Evolutionary conservation across 176 grass and related monocot species (phyloP).

Genomic region (Avena eriantha): DNA sequence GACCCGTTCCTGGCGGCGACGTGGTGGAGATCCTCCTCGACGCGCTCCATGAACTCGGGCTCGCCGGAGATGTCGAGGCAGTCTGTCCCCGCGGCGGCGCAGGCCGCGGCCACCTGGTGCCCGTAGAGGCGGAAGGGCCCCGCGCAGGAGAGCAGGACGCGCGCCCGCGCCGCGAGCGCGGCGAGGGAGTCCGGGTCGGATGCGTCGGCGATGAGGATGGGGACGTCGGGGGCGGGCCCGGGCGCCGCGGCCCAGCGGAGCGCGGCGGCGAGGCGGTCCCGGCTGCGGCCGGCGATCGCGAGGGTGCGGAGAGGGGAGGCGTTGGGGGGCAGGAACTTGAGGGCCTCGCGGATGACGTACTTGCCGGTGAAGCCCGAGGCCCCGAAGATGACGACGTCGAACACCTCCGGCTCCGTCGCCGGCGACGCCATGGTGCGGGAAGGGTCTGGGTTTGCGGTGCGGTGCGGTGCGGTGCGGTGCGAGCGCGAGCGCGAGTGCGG

Average conservation of each 20-base stretch:
- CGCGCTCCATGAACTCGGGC: slow-evolving; percentile 91
- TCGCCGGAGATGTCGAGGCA: slow-evolving; percentile 89
- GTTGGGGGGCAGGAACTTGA: slow-evolving; percentile 66
- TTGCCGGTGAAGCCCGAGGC: slow-evolving; percentile 94
- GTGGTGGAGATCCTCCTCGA: slow-evolving; percentile 72
- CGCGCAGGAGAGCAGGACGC: slow-evolving; percentile 68
- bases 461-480: background rate
- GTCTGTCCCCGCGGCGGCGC: slow-evolving; percentile 60
- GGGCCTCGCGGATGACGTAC: slow-evolving; percentile 81
- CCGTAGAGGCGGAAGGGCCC: slow-evolving; percentile 82
- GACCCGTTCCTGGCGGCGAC: slow-evolving; percentile 52
- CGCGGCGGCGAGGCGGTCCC: slow-evolving; percentile 59
- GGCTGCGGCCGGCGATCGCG: slow-evolving; percentile 71
- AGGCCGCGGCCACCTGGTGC: slow-evolving; percentile 64
- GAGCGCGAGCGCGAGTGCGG: background rate
- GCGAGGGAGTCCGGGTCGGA: slow-evolving; percentile 65
- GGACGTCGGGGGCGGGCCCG: slow-evolving; percentile 38
- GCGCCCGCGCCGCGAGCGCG: slow-evolving; percentile 52
- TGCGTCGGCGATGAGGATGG: slow-evolving; percentile 71
- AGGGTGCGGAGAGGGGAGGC: slow-evolving; percentile 56
- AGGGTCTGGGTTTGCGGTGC: background rate
- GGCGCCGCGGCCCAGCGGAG: slow-evolving; percentile 67
- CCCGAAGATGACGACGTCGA: slow-evolving; percentile 87
- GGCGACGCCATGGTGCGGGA: slow-evolving; percentile 28
- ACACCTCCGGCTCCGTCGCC: slow-evolving; percentile 44